phyloP scores from a whole-genome alignment of 2,329 filamentous ascomycete genomes.

The Curvularia verruculosa region DNA sequence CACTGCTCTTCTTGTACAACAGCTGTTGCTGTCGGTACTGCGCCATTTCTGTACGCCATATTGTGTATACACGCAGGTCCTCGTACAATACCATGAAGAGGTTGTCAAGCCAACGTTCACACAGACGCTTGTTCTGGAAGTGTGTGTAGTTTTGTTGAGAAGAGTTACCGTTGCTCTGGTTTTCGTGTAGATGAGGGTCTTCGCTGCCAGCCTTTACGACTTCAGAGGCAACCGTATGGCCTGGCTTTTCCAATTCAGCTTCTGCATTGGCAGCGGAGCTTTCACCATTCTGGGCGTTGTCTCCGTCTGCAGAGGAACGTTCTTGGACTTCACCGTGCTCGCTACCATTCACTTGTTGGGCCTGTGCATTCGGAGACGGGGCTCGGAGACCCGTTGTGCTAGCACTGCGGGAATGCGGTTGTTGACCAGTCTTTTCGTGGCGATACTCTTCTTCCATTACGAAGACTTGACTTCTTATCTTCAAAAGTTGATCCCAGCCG shows the following conservation, averaged over 20 bases:
- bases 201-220: constrained; percentile 78
- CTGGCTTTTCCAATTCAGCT: constrained; percentile 72
- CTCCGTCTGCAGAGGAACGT: constrained; percentile 26
- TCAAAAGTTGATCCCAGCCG: constrained; percentile 94
- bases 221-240: constrained; percentile 76
- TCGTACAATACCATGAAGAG: constrained; percentile 99
- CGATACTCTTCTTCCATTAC: constrained; percentile 99
- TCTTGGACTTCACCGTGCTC: constrained; percentile 39
- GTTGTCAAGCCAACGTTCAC: constrained; percentile 97
- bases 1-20: constrained; percentile 94
- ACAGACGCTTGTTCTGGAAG: constrained; percentile 95
- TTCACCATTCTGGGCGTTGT: constrained; percentile 40
- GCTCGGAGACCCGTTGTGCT: constrained; percentile 80
- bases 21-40: constrained; percentile 93
- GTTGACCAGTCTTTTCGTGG: constrained; percentile 68
- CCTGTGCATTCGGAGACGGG: constrained; percentile 57
- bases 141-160: constrained; percentile 77
- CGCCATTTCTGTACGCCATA: constrained; percentile 98
- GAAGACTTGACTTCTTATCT: constrained; percentile 94
- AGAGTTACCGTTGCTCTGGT: constrained; percentile 57
- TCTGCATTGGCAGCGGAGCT: constrained; percentile 35
- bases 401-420: constrained; percentile 66
- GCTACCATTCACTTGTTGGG: constrained; percentile 44
- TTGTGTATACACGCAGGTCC: constrained; percentile 96
- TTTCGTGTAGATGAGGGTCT: constrained; percentile 50